These are phyloP conservation scores for Dentipellis fragilis DNA, from an alignment of 768 basidiomycete genomes.

Conservation along the genomic window DNA sequence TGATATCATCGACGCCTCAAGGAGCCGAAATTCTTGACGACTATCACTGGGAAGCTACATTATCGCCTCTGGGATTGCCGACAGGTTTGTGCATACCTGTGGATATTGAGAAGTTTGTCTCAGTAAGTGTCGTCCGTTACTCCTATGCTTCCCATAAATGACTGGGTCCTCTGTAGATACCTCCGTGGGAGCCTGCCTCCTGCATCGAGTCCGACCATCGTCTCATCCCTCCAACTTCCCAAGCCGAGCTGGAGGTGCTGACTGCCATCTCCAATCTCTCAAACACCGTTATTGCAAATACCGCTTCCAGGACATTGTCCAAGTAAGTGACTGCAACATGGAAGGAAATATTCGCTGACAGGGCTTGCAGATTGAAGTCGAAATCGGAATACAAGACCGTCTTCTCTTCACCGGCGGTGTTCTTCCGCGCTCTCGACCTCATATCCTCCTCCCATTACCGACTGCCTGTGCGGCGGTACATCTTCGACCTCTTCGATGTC, in stretches of 20 bases:
- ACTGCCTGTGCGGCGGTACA: slow-evolving; percentile 84
- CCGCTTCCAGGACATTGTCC: slow-evolving; percentile 83
- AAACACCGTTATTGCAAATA: slow-evolving; percentile 92
- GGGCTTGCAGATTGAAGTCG: slow-evolving; percentile 56
- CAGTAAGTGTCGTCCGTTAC: slow-evolving; percentile 36
- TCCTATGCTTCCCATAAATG: slow-evolving; percentile 2
- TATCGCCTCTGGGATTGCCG: slow-evolving; percentile 75
- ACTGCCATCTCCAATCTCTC: slow-evolving; percentile 88
- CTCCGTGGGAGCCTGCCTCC: slow-evolving; percentile 44
- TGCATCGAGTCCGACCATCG: slow-evolving; percentile 28
- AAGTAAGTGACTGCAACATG: slow-evolving; percentile 36
- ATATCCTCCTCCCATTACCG: slow-evolving; percentile 88
- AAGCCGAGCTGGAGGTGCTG: slow-evolving; percentile 74
- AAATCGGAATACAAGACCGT: slow-evolving; percentile 63
- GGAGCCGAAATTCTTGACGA: slow-evolving; percentile 92
- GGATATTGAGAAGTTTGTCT: slow-evolving; percentile 73
- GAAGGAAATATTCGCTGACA: not conserved
- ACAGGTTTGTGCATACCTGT: slow-evolving; percentile 87
- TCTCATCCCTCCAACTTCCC: slow-evolving; percentile 54
- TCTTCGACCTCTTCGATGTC: slow-evolving; percentile 86
- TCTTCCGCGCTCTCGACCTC: slow-evolving; percentile 78
- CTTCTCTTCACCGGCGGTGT: slow-evolving; percentile 70
- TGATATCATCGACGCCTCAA: slow-evolving; percentile 85
- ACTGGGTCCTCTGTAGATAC: slow-evolving; percentile 38
- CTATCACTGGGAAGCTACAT: slow-evolving; percentile 85